phyloP scores from a whole-genome alignment of 2,329 filamentous ascomycete genomes.

The Colletotrichum gigasporum region DNA sequence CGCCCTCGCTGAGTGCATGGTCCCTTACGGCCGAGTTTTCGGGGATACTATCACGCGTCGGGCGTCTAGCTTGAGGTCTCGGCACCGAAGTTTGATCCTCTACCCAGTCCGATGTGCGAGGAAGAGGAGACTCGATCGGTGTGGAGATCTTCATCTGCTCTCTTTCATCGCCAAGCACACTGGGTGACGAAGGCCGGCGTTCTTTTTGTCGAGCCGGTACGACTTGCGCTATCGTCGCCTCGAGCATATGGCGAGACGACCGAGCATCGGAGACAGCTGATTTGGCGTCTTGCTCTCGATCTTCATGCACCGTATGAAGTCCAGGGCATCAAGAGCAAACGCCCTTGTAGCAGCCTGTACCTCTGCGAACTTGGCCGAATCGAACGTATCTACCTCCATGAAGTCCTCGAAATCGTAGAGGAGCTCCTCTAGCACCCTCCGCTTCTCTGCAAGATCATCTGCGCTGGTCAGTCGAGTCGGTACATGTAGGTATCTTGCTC shows the following conservation, averaged over 20 bases:
- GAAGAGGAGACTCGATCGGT: not conserved
- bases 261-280: not conserved
- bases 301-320: conserved; percentile 43
- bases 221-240: not conserved
- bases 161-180: conserved; percentile 10
- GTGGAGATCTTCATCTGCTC: not conserved
- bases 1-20: not conserved
- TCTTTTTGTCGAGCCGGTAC: not conserved
- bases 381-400: conserved; percentile 47
- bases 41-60: not conserved
- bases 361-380: conserved; percentile 44
- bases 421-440: conserved; percentile 47
- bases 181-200: conserved; percentile 1
- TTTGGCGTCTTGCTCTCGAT: conserved; percentile 14
- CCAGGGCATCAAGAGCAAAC: conserved; percentile 50
- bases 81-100: conserved; percentile 7
- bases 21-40: conserved; percentile 7
- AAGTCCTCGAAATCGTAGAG: conserved; percentile 57
- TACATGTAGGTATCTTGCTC: not conserved
- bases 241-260: not conserved
- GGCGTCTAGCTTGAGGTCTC: not conserved
- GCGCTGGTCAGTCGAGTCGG: not conserved
- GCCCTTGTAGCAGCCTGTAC: conserved; percentile 50
- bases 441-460: conserved; percentile 41
- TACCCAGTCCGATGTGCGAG: conserved; percentile 9